phyloP scores from a whole-genome alignment of 2,329 filamentous ascomycete genomes.

The Sporothrix inflata region DNA sequence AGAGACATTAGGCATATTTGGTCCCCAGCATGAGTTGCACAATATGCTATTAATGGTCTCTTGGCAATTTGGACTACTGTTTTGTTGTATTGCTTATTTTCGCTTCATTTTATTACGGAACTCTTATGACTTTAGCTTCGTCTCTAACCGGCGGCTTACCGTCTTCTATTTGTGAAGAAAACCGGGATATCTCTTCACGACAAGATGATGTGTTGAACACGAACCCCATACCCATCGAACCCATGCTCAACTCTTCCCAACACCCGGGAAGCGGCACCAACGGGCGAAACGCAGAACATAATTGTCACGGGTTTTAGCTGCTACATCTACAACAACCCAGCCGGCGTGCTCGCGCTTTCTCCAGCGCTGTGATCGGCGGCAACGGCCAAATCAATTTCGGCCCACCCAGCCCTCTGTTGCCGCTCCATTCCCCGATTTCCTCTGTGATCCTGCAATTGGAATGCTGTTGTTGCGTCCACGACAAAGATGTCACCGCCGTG shows the following conservation, averaged over 20 bases:
- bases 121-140: too few relatives aligned
- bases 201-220: background rate
- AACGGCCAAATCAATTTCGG: background rate
- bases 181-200: too few relatives aligned
- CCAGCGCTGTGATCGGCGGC: background rate
- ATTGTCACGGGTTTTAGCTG: background rate
- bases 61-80: too few relatives aligned
- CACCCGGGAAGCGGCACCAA: background rate
- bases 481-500: background rate
- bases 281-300: background rate
- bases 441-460: background rate
- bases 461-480: background rate
- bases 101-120: too few relatives aligned
- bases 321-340: too few relatives aligned
- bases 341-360: background rate
- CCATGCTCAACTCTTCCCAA: background rate
- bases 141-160: too few relatives aligned
- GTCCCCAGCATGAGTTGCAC: too few relatives aligned
- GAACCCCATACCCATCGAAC: background rate
- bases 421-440: conserved; percentile 1
- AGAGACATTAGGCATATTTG: too few relatives aligned
- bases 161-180: background rate
- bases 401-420: background rate
- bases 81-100: too few relatives aligned
- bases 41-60: too few relatives aligned